Base-by-base conservation (phyloP, 192 early-diverging fungal species). In the Blastocladiella britannica region DNA sequence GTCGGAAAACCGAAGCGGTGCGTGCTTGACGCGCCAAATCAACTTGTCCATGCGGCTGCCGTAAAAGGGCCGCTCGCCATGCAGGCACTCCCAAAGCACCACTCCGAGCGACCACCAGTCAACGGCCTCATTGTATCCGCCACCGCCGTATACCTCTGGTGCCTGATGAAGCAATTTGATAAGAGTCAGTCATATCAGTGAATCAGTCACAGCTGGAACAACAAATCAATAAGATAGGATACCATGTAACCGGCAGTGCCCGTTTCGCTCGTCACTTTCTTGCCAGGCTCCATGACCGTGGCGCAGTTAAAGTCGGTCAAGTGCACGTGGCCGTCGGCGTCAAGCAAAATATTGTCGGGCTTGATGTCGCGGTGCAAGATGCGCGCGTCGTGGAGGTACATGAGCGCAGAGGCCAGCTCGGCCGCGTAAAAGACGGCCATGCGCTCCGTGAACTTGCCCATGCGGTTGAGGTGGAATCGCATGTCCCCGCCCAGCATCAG, bases 401-500 rank as follows among this genome's bases (percentile, higher is more conserved):
- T 62, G 15, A 89, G 60, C 24, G 73, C 82, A 18, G 74, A 70
- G 18, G 77, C 61, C 4, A 86, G 30, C 60, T 89, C 87, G 12
- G 84, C 84, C 5, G 79, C 72, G 63, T 82, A 83, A 56, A 87
- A 77, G 26, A 72, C 61, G n/a, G 88, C 81, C 25, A 74, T 70
- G 1, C 74, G 73, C 56, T 89, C 87, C 7, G 64, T 67, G 59
- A 91, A 71, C 0, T 64, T 65, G 1, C 76, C 76, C 47, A 75
- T 70, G n/a, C 82, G 67, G 57, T 84, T 80, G 24, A 89, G 63
- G 61, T 92, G 90, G 60, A 89, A 91, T 1, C 91, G 78, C 60
- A 97, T 68, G 69, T 97, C 93, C 25, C 93, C 91, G 62, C 93
- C 91, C 22, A 88, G 70, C 91, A 91, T 94, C 53, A 97, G 70